Conservation (phyloP, 768 basidiomycete species). For the Suillus variegatus region DNA sequence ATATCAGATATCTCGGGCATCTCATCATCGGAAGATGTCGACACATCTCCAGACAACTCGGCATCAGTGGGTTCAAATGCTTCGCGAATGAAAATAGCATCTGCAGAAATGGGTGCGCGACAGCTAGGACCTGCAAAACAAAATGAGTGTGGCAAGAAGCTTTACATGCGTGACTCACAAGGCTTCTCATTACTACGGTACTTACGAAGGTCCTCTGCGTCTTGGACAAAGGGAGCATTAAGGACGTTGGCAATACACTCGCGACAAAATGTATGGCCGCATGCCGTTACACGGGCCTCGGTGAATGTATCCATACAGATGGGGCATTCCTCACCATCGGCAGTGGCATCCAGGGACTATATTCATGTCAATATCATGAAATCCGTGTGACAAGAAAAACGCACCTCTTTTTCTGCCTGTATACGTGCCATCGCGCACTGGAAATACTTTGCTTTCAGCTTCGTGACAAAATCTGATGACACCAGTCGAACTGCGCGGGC, state of each 20-base stretch:
- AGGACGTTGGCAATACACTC: slow-evolving; percentile 57
- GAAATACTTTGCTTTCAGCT: slow-evolving; percentile 49
- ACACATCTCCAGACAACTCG: slow-evolving; percentile 31
- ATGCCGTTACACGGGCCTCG: slow-evolving; percentile 57
- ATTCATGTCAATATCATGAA: slow-evolving; percentile 1
- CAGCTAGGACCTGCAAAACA: slow-evolving; percentile 58
- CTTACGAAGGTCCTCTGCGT: slow-evolving; percentile 35
- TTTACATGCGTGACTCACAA: slow-evolving; percentile 39
- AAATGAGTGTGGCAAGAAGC: neutral
- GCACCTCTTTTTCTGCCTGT: slow-evolving; percentile 54
- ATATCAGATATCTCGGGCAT: slow-evolving; percentile 28
- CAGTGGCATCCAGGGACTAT: slow-evolving; percentile 50
- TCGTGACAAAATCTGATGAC: slow-evolving; percentile 48
- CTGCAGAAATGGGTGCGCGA: slow-evolving; percentile 46
- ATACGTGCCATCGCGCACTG: slow-evolving; percentile 44
- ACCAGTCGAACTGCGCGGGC: slow-evolving; percentile 46
- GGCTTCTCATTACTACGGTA: slow-evolving; percentile 48
- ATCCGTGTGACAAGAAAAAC: slow-evolving; percentile 9
- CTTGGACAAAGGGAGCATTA: slow-evolving; percentile 37
- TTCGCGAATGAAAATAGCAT: slow-evolving; percentile 51
- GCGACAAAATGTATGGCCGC: slow-evolving; percentile 63
- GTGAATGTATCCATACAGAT: slow-evolving; percentile 64
- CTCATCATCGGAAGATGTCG: slow-evolving; percentile 26
- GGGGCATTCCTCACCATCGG: slow-evolving; percentile 58
- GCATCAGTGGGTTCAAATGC: slow-evolving; percentile 64